phyloP scores from a whole-genome alignment of 2,329 filamentous ascomycete species.

The Hymenoscyphus albidus region DNA sequence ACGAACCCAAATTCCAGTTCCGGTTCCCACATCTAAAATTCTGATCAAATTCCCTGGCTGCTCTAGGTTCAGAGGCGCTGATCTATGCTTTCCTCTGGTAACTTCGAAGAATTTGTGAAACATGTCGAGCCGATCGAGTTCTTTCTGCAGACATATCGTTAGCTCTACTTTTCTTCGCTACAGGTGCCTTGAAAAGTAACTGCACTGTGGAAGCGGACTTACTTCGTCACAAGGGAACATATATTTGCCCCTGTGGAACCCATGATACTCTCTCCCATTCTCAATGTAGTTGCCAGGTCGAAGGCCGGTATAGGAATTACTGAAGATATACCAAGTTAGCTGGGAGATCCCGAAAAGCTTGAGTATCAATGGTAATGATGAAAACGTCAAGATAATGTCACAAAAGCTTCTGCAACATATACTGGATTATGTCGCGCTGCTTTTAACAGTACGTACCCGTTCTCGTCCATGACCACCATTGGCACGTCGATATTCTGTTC shows the following conservation, averaged over 20 bases:
- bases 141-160: conserved; percentile 45
- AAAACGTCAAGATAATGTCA: neutral
- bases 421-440: neutral
- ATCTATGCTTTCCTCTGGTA: conserved; percentile 49
- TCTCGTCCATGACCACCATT: neutral
- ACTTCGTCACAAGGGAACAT: conserved; percentile 76
- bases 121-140: conserved; percentile 76
- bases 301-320: neutral
- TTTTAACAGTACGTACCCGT: neutral
- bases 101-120: conserved; percentile 74
- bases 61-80: conserved; percentile 36
- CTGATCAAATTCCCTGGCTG: conserved; percentile 33
- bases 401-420: neutral
- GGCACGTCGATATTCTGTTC: neutral
- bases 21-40: conserved; percentile 71
- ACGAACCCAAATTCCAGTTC: conserved; percentile 75
- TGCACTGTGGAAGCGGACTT: conserved; percentile 30
- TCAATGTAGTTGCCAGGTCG: conserved; percentile 46
- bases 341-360: neutral
- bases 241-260: conserved; percentile 65
- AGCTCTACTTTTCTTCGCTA: neutral
- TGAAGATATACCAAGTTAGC: neutral
- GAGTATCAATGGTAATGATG: neutral
- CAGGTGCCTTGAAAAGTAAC: neutral
- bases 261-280: conserved; percentile 68